phyloP scores from a whole-genome alignment of 108 stramenopile species.

The Nitzschia sp. region DNA sequence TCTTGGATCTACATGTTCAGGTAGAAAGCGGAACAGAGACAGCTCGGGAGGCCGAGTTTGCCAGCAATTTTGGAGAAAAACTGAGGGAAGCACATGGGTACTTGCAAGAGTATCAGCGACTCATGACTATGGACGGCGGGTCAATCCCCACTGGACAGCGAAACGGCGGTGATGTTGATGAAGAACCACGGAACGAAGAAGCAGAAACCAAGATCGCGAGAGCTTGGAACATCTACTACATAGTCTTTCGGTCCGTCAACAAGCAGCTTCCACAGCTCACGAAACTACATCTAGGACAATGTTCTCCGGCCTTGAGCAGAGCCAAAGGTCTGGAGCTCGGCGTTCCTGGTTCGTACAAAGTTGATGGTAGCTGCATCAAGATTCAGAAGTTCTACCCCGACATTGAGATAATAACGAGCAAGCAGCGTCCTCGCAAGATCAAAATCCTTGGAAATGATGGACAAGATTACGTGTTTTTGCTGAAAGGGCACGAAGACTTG shows the following conservation, averaged over 20 bases:
- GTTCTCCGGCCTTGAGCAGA: conserved; percentile 83
- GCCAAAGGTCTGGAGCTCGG: conserved; percentile 90
- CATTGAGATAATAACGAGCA: conserved; percentile 94
- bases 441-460: conserved; percentile 94
- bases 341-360: conserved; percentile 95
- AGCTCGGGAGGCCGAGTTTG: conserved; percentile 76
- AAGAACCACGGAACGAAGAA: conserved; percentile 62
- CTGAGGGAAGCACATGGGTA: conserved; percentile 74
- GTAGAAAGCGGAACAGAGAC: conserved; percentile 83
- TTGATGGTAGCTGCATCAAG: conserved; percentile 88
- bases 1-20: conserved; percentile 80
- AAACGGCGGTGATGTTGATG: conserved; percentile 32
- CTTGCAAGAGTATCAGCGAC: conserved; percentile 60
- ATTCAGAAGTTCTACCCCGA: conserved; percentile 83
- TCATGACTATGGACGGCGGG: conserved; percentile 55
- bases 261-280: conserved; percentile 88
- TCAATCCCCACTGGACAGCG: conserved; percentile 60
- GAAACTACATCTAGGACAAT: conserved; percentile 83
- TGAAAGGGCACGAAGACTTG: conserved; percentile 99
- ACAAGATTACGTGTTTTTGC: conserved; percentile 93
- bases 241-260: conserved; percentile 93
- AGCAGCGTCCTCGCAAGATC: conserved; percentile 98
- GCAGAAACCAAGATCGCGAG: conserved; percentile 87
- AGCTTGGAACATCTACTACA: conserved; percentile 98
- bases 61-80: conserved; percentile 76